Conservation (phyloP, 2,329 filamentous ascomycete species). For the Microdochium nivale region DNA sequence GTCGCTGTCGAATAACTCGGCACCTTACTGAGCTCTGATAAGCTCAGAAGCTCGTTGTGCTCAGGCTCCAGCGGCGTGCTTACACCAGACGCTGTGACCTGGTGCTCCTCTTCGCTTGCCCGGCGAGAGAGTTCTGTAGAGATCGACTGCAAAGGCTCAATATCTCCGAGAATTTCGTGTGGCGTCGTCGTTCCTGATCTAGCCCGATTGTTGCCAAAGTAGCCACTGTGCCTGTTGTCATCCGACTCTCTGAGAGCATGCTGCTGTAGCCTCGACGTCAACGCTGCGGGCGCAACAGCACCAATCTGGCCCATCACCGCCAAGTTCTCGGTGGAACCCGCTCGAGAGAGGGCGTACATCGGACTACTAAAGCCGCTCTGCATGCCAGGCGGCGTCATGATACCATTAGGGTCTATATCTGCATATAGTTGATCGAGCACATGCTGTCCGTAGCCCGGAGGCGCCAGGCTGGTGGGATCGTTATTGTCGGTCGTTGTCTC, state of each 20-base stretch:
- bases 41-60: slow-evolving; percentile 47
- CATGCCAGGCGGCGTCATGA: slow-evolving; percentile 61
- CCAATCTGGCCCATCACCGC: slow-evolving; percentile 42
- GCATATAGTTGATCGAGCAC: slow-evolving; percentile 85
- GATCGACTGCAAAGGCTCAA: slow-evolving; percentile 24
- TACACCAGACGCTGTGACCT: slow-evolving; percentile 31
- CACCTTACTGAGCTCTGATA: slow-evolving; percentile 61
- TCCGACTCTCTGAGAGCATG: slow-evolving; percentile 44
- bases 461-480: slow-evolving; percentile 59
- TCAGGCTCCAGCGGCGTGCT: slow-evolving; percentile 39
- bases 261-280: slow-evolving; percentile 56
- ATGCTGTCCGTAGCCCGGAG: slow-evolving; percentile 89
- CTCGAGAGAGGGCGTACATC: slow-evolving; percentile 61
- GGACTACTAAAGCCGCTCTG: slow-evolving; percentile 75
- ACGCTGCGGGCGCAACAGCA: slow-evolving; percentile 39
- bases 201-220: slow-evolving; percentile 34
- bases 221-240: slow-evolving; percentile 36
- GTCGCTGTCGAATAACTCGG: slow-evolving; percentile 72
- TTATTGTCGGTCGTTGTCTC: slow-evolving; percentile 28
- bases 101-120: slow-evolving; percentile 40
- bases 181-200: slow-evolving; percentile 34
- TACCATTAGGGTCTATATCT: slow-evolving; percentile 72
- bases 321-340: slow-evolving; percentile 76
- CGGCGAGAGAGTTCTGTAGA: slow-evolving; percentile 43
- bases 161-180: slow-evolving; percentile 18